These are phyloP conservation scores for Clathrus columnatus DNA, from an alignment of 768 basidiomycete species.

Conservation along the genomic window DNA sequence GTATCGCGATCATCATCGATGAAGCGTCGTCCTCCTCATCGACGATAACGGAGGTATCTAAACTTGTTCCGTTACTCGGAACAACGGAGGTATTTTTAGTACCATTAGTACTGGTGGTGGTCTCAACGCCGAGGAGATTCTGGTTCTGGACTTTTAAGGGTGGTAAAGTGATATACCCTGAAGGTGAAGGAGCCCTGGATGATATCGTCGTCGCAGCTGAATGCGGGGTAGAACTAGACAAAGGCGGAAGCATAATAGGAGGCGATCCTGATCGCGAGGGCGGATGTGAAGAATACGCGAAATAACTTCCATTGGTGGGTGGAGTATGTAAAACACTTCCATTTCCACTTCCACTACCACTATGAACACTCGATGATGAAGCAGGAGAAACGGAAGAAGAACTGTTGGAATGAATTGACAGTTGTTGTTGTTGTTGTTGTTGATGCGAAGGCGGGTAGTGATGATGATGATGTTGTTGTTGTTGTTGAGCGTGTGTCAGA, in stretches of 20 bases:
- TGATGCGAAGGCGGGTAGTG: too few species aligned
- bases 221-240: constrained; percentile 30
- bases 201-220: constrained; percentile 1
- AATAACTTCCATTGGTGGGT: constrained; percentile 13
- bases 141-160: constrained; percentile 2
- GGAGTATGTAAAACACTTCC: constrained; percentile 12
- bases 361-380: background rate
- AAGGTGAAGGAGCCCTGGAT: constrained; percentile 6
- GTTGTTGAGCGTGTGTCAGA: background rate
- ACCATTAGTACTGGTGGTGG: background rate
- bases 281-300: constrained; percentile 31
- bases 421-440: too few species aligned
- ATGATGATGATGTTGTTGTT: background rate
- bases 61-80: background rate
- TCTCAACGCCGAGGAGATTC: background rate
- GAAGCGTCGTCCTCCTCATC: background rate
- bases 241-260: constrained; percentile 63
- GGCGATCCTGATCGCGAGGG: constrained; percentile 57
- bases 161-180: constrained; percentile 8
- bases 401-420: too few species aligned
- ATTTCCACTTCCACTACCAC: too few species aligned
- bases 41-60: background rate
- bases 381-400: too few species aligned
- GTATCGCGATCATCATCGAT: background rate
- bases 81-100: background rate